phyloP scores from a whole-genome alignment of 352 stramenopile species.

The Phytophthora capsici region DNA sequence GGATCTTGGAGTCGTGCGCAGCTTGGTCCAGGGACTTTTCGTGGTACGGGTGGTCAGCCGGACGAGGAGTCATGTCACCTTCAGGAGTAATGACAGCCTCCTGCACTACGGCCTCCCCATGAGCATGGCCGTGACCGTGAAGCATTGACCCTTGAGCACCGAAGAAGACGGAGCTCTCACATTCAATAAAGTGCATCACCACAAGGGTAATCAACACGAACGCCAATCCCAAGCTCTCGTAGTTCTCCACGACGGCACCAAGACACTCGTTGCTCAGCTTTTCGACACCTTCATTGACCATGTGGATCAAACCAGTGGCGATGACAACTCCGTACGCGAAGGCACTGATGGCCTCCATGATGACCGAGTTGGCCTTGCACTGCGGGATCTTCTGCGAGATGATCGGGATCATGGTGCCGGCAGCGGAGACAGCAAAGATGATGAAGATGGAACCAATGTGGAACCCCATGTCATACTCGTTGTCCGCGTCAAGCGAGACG shows the following conservation, averaged over 20 bases:
- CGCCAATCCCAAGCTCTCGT: conserved; percentile 56
- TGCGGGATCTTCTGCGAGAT: conserved; percentile 46
- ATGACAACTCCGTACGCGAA: conserved; percentile 78
- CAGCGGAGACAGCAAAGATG: conserved; percentile 55
- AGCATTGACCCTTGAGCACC: conserved; percentile 29
- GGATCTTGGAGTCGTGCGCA: conserved; percentile 22
- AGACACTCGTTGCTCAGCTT: conserved; percentile 68
- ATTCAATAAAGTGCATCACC: conserved; percentile 76
- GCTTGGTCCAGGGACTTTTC: conserved; percentile 14
- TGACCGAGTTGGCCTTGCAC: conserved; percentile 43
- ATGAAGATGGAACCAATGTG: conserved; percentile 65
- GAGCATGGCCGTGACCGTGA: conserved; percentile 44
- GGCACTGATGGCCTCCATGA: conserved; percentile 59
- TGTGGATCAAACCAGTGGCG: conserved; percentile 75
- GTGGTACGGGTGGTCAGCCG: conserved; percentile 27
- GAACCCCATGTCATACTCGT: conserved; percentile 56
- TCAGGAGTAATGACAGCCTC: conserved; percentile 24
- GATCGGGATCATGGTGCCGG: conserved; percentile 53
- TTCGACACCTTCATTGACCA: conserved; percentile 66
- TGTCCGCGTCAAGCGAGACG: conserved; percentile 31
- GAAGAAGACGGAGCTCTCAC: conserved; percentile 66
- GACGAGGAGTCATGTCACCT: conserved; percentile 14
- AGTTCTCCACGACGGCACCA: conserved; percentile 52
- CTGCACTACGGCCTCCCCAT: conserved; percentile 19
- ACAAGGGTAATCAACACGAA: conserved; percentile 69